Evolutionary conservation across 345 rosid species (phyloP).

Genomic region (Arabidopsis arenosa): DNA sequence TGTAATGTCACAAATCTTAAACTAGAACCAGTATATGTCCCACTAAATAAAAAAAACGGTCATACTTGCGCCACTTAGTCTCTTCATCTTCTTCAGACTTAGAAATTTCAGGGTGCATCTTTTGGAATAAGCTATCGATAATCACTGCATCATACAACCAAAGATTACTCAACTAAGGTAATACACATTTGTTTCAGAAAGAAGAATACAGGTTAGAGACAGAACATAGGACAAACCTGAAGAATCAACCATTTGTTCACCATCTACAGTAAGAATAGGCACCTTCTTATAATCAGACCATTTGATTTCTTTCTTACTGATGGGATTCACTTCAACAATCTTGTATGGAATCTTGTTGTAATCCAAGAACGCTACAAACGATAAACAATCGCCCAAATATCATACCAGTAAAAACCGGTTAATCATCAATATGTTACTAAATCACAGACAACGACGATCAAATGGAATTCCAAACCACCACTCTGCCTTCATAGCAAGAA

Average conservation of each 20-base stretch:
- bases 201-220: not conserved
- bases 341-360: constrained; percentile 81
- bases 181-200: constrained; percentile 1
- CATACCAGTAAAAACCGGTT: not conserved
- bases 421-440: not conserved
- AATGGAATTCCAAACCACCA: too few species aligned
- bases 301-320: constrained; percentile 88
- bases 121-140: constrained; percentile 60
- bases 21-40: constrained; percentile 1
- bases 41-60: constrained; percentile 3
- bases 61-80: constrained; percentile 79
- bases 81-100: constrained; percentile 63
- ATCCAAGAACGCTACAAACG: constrained; percentile 80
- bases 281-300: constrained; percentile 98
- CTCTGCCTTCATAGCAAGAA: too few species aligned
- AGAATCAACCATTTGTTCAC: constrained; percentile 87
- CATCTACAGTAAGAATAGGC: constrained; percentile 79
- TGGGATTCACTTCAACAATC: constrained; percentile 91
- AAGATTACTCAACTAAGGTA: constrained; percentile 5
- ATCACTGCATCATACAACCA: constrained; percentile 60
- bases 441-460: not conserved
- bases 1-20: not conserved
- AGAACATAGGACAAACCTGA: constrained; percentile 59
- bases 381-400: not conserved
- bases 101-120: constrained; percentile 61